Base-by-base conservation (phyloP, 371 early-diverging fungal genomes). In the Mortierella sp. region DNA sequence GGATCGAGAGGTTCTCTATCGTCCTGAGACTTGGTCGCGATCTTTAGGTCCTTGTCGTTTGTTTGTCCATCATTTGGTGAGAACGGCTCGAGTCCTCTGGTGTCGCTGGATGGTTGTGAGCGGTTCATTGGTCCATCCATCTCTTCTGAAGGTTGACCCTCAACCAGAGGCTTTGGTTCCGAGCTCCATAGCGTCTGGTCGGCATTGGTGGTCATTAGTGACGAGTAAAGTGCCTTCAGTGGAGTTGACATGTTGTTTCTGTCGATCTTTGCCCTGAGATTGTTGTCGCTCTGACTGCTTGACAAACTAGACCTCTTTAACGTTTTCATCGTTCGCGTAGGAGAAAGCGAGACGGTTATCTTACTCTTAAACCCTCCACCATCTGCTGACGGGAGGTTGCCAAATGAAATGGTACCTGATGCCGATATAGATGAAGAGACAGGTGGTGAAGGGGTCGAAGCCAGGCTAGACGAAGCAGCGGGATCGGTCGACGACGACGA, bases 261-360 rank as follows among this genome's bases (percentile, higher is more conserved):
- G 45, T 67, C 67, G 24, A 67, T 60, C 26, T 30, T 67, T 3
- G 39, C 49, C 45, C 46, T 60, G 14, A 72, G 57, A 21, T 72
- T 72, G 38, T 61, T 65, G n/a, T 74, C 76, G 34, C 76, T 62
- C 38, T 65, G 69, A 66, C 69, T 74, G 47, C 31, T 74, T 21
- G 46, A 34, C 1, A 69, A 58, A 23, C 61, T 64, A 9, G 57
- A 65, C 23, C 70, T 24, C 9, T 61, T 51, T 24, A 69, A 43
- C 0, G 70, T 61, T 28, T 65, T 69, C 69, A 74, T 74, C 7
- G 55, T 55, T 38, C 70, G 57, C 6, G 49, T 62, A 0, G 70
- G 62, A 0, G 66, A 51, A 28, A 67, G 53, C 5, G 69, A 46
- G 3, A 27, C 52, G 9, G 45, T 34, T n/a, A 55, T 39, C 4